Conservation (phyloP, 139 green algal genomes). For the Chlorella sp. region DNA sequence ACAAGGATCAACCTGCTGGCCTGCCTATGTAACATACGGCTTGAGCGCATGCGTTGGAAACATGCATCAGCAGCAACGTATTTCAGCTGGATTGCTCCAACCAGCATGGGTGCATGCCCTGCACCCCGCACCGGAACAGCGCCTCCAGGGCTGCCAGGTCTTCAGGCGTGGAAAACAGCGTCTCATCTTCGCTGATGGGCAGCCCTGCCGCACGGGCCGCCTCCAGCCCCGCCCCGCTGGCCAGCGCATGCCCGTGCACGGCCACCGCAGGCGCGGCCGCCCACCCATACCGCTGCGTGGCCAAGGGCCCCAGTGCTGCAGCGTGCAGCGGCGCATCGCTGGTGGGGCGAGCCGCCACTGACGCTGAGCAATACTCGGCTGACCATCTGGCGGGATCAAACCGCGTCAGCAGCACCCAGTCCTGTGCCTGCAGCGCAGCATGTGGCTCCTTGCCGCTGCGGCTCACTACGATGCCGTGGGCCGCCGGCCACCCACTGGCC, state of each 20-base stretch:
- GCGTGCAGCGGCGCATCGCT: constrained; percentile 38
- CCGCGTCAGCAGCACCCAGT: constrained; percentile 29
- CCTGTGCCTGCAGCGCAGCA: neutral
- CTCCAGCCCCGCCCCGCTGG: constrained; percentile 18
- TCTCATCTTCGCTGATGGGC: constrained; percentile 32
- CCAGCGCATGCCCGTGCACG: constrained; percentile 40
- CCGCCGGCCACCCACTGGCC: neutral
- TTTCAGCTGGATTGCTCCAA: no score
- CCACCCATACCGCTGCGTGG: constrained; percentile 2
- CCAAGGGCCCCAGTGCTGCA: neutral
- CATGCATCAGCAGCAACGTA: no score
- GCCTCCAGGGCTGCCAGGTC: constrained; percentile 29
- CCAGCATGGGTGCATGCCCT: neutral
- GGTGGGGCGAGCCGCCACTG: neutral
- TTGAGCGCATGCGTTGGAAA: no score
- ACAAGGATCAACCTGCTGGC: neutral
- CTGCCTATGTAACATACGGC: no score
- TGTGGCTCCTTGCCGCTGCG: constrained; percentile 22
- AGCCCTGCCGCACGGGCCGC: constrained; percentile 12
- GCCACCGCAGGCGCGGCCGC: constrained; percentile 18
- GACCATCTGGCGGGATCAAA: constrained; percentile 27
- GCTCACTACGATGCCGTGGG: neutral
- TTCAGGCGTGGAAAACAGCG: constrained; percentile 34
- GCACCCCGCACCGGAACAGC: neutral
- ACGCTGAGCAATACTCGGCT: neutral